phyloP scores from a whole-genome alignment of 2,329 filamentous ascomycete species.

The Cercospora sp. region DNA sequence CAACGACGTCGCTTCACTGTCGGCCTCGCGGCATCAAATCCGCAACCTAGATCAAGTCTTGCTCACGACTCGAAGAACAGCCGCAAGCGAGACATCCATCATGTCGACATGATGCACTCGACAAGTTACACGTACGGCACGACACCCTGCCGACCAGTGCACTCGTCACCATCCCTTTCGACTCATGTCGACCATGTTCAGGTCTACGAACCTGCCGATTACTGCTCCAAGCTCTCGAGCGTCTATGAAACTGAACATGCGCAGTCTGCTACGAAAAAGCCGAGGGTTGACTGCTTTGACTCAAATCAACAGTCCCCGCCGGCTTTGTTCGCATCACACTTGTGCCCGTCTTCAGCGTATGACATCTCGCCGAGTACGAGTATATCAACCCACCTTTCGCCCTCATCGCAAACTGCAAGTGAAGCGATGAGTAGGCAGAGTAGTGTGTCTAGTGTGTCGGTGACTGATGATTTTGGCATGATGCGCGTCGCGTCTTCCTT shows the following conservation, averaged over 20 bases:
- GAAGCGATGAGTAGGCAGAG: slow-evolving; percentile 48
- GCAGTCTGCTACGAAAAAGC: slow-evolving; percentile 29
- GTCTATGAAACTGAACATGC: slow-evolving; percentile 25
- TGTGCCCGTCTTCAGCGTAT: slow-evolving; percentile 26
- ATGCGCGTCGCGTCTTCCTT: slow-evolving; percentile 47
- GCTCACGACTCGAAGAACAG: slow-evolving; percentile 20
- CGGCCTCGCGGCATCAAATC: background rate
- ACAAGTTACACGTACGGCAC: slow-evolving; percentile 30
- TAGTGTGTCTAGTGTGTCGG: slow-evolving; percentile 44
- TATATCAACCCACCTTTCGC: slow-evolving; percentile 33
- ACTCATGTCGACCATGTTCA: slow-evolving; percentile 33
- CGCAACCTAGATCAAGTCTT: slow-evolving; percentile 2
- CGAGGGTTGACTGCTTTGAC: slow-evolving; percentile 27
- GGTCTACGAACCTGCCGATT: slow-evolving; percentile 34
- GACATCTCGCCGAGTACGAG: slow-evolving; percentile 32
- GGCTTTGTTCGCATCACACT: slow-evolving; percentile 22
- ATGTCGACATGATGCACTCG: slow-evolving; percentile 29
- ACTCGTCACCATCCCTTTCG: slow-evolving; percentile 26
- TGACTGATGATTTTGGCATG: slow-evolving; percentile 47
- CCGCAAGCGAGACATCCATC: slow-evolving; percentile 30
- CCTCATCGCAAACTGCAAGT: slow-evolving; percentile 32
- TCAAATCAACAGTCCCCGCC: slow-evolving; percentile 21
- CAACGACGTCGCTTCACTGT: slow-evolving; percentile 17
- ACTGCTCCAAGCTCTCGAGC: slow-evolving; percentile 31
- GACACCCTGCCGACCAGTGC: slow-evolving; percentile 12